Evolutionary conservation across 139 green algal species (phyloP), one percentile per base, ranked within the genome.

Genomic region (Micractinium conductrix): DNA sequence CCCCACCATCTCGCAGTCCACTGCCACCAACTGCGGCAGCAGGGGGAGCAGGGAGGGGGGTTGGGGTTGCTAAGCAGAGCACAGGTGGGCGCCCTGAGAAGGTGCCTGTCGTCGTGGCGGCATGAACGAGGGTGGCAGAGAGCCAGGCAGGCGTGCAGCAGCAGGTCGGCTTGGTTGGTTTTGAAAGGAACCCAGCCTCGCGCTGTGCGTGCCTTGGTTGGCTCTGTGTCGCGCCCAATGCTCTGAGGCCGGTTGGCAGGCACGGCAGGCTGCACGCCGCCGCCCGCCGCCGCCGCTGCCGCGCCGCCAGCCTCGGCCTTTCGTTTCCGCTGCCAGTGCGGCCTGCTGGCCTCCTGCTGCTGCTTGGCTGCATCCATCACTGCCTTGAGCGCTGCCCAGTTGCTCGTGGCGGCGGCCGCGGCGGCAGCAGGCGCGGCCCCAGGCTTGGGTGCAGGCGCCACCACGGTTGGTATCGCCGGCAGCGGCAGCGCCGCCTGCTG

Each of bases 1-100:
- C 1, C 97, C 97, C 63, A 99, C 97, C 95, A 99, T 99, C 90
- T 99, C 97, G 90, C 97, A 99, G 81, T 99, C 97, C 24, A 99
- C 75, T 0, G 96, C 96, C 37, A 99, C 28, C 1, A 97, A 86
- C 14, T 81, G 70, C 70, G 22, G 12, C 21, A 17, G 26, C 28
- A 45, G 8, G 6, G 37, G 30, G 40, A 55, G 72, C n/a, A n/a
- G n/a, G n/a, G n/a, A n/a, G n/a, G n/a, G n/a, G n/a, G n/a, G n/a
- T n/a, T n/a, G n/a, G n/a, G n/a, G n/a, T n/a, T n/a, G n/a, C n/a
- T n/a, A n/a, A n/a, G n/a, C n/a, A n/a, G n/a, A n/a, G n/a, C n/a
- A n/a, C n/a, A n/a, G n/a, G n/a, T n/a, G n/a, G n/a, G n/a, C n/a
- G n/a, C n/a, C n/a, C n/a, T n/a, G n/a, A n/a, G n/a, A n/a, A n/a